Evolutionary conservation across 192 early-diverging fungal species (phyloP).

Genomic region (Backusella westeae): DNA sequence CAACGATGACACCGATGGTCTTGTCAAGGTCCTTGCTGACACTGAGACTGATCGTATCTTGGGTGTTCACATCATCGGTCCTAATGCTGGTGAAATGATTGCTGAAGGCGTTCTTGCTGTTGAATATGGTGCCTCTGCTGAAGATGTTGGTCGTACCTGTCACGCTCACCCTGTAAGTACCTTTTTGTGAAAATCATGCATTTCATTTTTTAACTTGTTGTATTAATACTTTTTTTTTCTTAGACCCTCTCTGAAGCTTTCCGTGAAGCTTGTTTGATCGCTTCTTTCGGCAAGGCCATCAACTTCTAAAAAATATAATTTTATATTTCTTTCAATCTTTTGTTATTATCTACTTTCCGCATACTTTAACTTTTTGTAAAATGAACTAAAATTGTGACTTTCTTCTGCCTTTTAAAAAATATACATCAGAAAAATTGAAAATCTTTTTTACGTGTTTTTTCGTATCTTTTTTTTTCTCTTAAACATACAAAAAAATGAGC

Average conservation of each 20-base stretch:
- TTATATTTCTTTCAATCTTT: constrained; percentile 9
- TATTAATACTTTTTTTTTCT: constrained; percentile 5
- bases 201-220: not conserved
- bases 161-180: constrained; percentile 84
- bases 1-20: constrained; percentile 90
- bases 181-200: not conserved
- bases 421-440: not conserved
- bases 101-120: constrained; percentile 96
- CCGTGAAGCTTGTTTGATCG: constrained; percentile 95
- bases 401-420: not conserved
- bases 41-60: constrained; percentile 94
- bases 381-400: constrained; percentile 7
- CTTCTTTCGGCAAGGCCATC: constrained; percentile 79
- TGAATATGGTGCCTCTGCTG: constrained; percentile 97
- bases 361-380: not conserved
- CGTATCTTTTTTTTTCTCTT: not conserved
- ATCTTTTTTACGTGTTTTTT: constrained; percentile 5
- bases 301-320: constrained; percentile 54
- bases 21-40: constrained; percentile 96
- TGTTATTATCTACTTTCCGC: not conserved
- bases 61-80: constrained; percentile 98
- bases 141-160: constrained; percentile 97
- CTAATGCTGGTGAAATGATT: constrained; percentile 99
- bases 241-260: constrained; percentile 94
- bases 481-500: not conserved